Conservation (phyloP, 768 basidiomycete species). For the Tylopilus plumbeoviolaceoides region DNA sequence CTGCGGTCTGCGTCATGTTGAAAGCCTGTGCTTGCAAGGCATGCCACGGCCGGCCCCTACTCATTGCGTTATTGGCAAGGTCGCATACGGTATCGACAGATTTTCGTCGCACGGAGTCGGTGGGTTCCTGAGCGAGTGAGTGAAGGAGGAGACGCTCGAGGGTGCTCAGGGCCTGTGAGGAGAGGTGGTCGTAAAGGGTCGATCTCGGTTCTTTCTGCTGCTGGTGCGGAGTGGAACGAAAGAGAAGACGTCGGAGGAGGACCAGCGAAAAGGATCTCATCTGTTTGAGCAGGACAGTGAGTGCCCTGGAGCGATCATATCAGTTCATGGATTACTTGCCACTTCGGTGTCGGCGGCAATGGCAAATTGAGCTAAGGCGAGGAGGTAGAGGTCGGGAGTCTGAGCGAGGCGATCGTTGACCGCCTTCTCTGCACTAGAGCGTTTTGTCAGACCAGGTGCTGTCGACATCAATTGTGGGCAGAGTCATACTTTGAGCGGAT, state of each 20-base stretch:
- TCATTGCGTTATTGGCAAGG: slow-evolving; percentile 71
- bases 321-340: slow-evolving; percentile 40
- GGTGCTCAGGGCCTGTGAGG: slow-evolving; percentile 57
- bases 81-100: slow-evolving; percentile 74
- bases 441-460: slow-evolving; percentile 7
- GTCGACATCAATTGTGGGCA: neutral
- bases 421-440: slow-evolving; percentile 65
- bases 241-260: slow-evolving; percentile 72
- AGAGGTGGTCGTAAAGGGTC: slow-evolving; percentile 77
- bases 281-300: slow-evolving; percentile 34
- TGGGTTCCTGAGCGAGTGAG: slow-evolving; percentile 59
- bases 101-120: slow-evolving; percentile 59
- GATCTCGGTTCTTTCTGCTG: slow-evolving; percentile 38
- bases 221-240: slow-evolving; percentile 48
- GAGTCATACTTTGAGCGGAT: slow-evolving; percentile 61
- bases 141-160: slow-evolving; percentile 72
- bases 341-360: slow-evolving; percentile 75
- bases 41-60: slow-evolving; percentile 76
- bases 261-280: slow-evolving; percentile 87
- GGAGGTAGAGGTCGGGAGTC: slow-evolving; percentile 74
- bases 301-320: slow-evolving; percentile 1
- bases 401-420: slow-evolving; percentile 77
- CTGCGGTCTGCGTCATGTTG: slow-evolving; percentile 46
- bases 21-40: slow-evolving; percentile 71
- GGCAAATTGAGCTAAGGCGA: slow-evolving; percentile 77